phyloP scores from a whole-genome alignment of 805 yeast species.

The Nakazawaea pomicola region DNA sequence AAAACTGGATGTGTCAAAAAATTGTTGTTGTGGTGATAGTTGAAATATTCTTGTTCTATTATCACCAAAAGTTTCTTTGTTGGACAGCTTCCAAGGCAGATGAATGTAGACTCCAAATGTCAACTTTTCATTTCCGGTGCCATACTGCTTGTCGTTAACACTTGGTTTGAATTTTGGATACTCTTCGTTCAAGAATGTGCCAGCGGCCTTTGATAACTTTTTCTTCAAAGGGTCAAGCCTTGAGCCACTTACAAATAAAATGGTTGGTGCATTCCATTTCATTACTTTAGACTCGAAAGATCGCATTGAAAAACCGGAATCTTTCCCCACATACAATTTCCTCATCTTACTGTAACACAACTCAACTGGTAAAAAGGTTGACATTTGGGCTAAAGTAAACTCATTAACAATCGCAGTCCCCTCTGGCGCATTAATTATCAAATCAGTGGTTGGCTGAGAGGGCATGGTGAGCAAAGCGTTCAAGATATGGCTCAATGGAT shows the following conservation, averaged over 20 bases:
- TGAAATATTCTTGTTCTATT: constrained; percentile 53
- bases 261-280: constrained; percentile 88
- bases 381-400: constrained; percentile 30
- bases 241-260: constrained; percentile 66
- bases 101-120: constrained; percentile 61
- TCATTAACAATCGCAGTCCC: constrained; percentile 35
- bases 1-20: constrained; percentile 34
- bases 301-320: constrained; percentile 81
- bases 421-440: constrained; percentile 9
- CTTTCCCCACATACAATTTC: constrained; percentile 67
- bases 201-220: constrained; percentile 39
- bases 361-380: constrained; percentile 32
- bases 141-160: background rate
- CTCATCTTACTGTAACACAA: constrained; percentile 43
- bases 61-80: constrained; percentile 70
- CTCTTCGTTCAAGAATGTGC: constrained; percentile 39
- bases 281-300: constrained; percentile 78
- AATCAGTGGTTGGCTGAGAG: constrained; percentile 5
- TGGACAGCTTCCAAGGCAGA: constrained; percentile 75
- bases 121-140: constrained; percentile 30
- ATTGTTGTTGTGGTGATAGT: constrained; percentile 60
- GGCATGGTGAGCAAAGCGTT: constrained; percentile 34
- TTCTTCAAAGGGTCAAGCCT: constrained; percentile 34
- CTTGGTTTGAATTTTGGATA: constrained; percentile 36
- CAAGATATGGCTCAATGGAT: constrained; percentile 39